phyloP scores from a whole-genome alignment of 768 basidiomycete genomes.

The Collybia mongolica region DNA sequence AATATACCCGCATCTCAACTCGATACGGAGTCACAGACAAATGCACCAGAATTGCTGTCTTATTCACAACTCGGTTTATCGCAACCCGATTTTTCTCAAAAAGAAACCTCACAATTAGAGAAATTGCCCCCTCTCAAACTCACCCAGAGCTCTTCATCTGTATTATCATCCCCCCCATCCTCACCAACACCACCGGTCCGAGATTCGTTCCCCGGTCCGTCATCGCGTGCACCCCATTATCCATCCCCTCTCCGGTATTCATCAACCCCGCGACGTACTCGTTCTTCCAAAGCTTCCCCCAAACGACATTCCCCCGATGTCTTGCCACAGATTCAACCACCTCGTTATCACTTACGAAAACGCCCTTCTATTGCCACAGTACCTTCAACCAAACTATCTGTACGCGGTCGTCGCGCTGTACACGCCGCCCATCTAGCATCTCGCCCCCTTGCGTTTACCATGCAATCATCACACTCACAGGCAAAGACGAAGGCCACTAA shows the following conservation, averaged over 20 bases:
- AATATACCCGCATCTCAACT: constrained; percentile 34
- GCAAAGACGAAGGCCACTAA: constrained; percentile 13
- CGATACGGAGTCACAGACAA: constrained; percentile 28
- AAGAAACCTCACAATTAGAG: constrained; percentile 5
- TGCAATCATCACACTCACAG: constrained; percentile 21
- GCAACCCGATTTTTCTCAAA: constrained; percentile 5
- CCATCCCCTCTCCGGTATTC: constrained; percentile 8
- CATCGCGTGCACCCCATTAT: background rate
- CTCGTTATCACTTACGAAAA: constrained; percentile 34
- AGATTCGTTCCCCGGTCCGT: constrained; percentile 6
- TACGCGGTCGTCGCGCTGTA: constrained; percentile 12
- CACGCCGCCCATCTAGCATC: constrained; percentile 8
- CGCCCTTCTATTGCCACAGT: constrained; percentile 20
- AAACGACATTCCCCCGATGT: constrained; percentile 6
- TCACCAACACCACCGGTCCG: constrained; percentile 3
- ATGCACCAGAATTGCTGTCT: constrained; percentile 27
- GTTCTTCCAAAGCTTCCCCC: constrained; percentile 14
- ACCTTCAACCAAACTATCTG: constrained; percentile 16
- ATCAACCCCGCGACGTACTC: background rate
- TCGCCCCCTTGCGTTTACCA: constrained; percentile 10
- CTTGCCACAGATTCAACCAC: constrained; percentile 10
- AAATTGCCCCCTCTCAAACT: constrained; percentile 11
- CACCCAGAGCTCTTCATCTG: constrained; percentile 17
- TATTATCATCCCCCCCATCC: constrained; percentile 12
- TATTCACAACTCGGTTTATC: constrained; percentile 36